phyloP scores from a whole-genome alignment of 2,329 filamentous ascomycete genomes.

The Monosporascus cannonballus region DNA sequence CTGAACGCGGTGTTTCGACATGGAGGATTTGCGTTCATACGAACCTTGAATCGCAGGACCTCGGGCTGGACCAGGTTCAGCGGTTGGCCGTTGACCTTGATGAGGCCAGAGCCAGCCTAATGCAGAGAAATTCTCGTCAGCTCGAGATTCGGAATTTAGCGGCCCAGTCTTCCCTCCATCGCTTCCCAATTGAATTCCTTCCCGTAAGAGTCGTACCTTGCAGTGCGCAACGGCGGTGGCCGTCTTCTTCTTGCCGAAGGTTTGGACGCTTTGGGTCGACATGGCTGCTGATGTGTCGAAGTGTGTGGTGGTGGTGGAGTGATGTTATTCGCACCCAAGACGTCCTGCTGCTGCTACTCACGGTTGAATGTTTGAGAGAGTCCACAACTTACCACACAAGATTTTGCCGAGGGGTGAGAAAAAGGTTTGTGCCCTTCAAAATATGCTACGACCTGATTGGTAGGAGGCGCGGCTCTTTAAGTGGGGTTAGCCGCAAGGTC shows the following conservation, averaged over 20 bases:
- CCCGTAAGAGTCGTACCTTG: constrained; percentile 51
- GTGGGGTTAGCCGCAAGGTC: not conserved
- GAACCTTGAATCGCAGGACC: constrained; percentile 94
- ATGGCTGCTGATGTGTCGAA: constrained; percentile 48
- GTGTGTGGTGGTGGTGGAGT: constrained; percentile 11
- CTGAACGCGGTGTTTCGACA: not conserved
- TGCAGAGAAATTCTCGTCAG: constrained; percentile 10
- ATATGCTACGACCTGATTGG: not conserved
- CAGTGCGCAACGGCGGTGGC: constrained; percentile 87
- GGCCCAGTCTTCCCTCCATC: too few species aligned
- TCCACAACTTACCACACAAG: constrained; percentile 7
- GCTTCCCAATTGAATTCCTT: too few species aligned
- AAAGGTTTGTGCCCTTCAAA: constrained; percentile 23
- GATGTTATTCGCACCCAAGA: constrained; percentile 20
- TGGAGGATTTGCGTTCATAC: constrained; percentile 16
- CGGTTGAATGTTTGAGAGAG: constrained; percentile 10
- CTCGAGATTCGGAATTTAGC: constrained; percentile 7
- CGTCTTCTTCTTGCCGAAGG: constrained; percentile 99
- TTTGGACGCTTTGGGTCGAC: constrained; percentile 83
- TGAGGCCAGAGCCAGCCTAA: constrained; percentile 55
- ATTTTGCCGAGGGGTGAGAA: constrained; percentile 15
- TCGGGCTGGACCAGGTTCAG: constrained; percentile 91
- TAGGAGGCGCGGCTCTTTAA: not conserved
- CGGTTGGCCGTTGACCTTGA: constrained; percentile 98
- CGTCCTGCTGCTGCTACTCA: constrained; percentile 9